Base-by-base conservation (phyloP, 148 eudicot species). In the Camellia granthamiana region DNA sequence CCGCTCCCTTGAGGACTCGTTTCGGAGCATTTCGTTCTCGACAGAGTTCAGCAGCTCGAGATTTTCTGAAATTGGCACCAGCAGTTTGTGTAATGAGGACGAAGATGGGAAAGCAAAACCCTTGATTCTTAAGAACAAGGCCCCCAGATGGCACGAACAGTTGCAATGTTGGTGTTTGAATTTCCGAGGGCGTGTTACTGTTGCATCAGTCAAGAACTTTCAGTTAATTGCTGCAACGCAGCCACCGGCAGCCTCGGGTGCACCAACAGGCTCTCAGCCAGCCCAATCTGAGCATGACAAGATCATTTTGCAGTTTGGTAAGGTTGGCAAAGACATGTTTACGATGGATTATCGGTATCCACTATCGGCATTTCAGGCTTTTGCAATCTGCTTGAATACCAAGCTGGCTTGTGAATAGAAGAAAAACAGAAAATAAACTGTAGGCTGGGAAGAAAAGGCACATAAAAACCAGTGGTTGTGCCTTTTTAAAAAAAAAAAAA, bases 361-460 rank as follows among this genome's bases (percentile, higher is more conserved):
- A 4, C 30, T 89, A 11, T 89, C 92, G 21, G 92, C 92, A 41
- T 89, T 87, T 83, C 92, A 89, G 83, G 92, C 92, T 30, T 87
- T 89, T 67, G 92, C 92, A 3, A 89, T 89, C 65, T 89, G 92
- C 80, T 84, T 89, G 83, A 89, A 89, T 70, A 89, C 92, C 78
- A 89, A 89, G 85, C 85, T 89, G 88, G 92, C 92, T 84, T 89
- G 92, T 89, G 92, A 89, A 89, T 89, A 85, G 76, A 80, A 44
- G 46, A 11, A 51, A 41, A 75, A 74, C 38, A 77, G 43, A 43
- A 56, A 5, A 41, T n/a, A 46, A 46, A 16, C 2, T 42, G 16
- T 41, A 62, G 79, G 51, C n/a, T 18, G 69, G 6, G 23, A n/a
- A 63, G 58, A 49, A 72, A 72, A 51, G 47, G 65, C 58, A 69